Percentiles rank a stretch among this genome's conserved stretches.
phyloP scores from a whole-genome alignment of 257 asterid species.

The Nicotiana attenuata region DNA sequence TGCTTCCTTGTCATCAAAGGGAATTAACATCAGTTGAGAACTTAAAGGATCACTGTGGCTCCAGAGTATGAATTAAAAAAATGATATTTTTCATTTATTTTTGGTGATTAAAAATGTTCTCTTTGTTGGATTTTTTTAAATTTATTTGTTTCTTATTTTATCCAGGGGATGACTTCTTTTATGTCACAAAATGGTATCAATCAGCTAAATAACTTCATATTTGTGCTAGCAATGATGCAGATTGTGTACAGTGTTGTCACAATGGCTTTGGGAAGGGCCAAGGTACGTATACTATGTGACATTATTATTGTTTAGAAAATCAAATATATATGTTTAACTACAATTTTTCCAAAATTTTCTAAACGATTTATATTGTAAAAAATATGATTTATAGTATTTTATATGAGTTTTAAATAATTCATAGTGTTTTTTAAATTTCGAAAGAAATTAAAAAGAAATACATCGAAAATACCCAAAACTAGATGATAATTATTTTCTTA shows the following conservation, averaged over 20 bases:
- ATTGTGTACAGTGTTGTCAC: slow-evolving; percentile 55
- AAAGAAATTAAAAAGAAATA: no score
- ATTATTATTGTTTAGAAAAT: neutral
- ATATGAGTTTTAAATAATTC: no score
- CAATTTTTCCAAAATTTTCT: no score
- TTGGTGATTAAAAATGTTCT: neutral
- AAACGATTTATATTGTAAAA: no score
- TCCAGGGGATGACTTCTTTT: slow-evolving; percentile 60
- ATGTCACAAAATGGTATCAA: slow-evolving; percentile 54
- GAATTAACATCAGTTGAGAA: slow-evolving; percentile 23
- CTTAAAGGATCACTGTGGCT: slow-evolving; percentile 46
- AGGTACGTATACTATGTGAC: slow-evolving; percentile 31
- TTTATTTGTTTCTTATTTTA: neutral
- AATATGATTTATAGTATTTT: no score
- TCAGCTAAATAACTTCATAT: slow-evolving; percentile 69
- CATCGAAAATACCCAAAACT: no score
- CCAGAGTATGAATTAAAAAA: slow-evolving; percentile 34
- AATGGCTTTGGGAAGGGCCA: slow-evolving; percentile 73
- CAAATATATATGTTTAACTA: neutral
- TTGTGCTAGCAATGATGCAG: slow-evolving; percentile 75
- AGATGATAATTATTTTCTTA: neutral
- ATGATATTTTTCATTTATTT: no score
- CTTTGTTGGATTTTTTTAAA: neutral
- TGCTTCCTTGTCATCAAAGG: slow-evolving; percentile 62
- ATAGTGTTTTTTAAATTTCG: no score